Evolutionary conservation across 164 flowering plant species (phyloP).

Genomic region (Euptelea pleiosperma): DNA sequence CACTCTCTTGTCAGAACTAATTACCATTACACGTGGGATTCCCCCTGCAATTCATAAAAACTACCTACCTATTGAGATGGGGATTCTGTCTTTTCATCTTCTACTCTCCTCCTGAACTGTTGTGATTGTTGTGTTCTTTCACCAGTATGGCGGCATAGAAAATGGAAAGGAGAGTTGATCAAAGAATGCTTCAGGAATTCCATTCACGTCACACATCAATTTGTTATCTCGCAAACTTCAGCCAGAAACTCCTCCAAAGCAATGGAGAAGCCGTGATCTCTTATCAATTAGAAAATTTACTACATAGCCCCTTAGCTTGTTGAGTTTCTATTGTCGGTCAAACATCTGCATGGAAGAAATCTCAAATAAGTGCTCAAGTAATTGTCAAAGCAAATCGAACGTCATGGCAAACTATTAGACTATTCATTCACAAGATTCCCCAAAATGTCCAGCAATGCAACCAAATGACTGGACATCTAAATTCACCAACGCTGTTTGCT

Average conservation of each 20-base stretch:
- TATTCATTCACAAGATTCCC: conserved; percentile 5
- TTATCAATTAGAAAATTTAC: conserved; percentile 12
- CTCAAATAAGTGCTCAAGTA: too few relatives aligned
- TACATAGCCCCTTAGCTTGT: conserved; percentile 6
- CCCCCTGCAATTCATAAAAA: background rate
- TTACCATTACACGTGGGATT: conserved; percentile 7
- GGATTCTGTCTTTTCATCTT: too few relatives aligned
- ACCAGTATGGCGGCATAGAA: background rate
- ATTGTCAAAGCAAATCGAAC: too few relatives aligned
- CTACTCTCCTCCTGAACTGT: background rate
- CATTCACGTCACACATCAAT: background rate
- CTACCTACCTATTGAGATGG: background rate
- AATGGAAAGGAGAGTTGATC: background rate
- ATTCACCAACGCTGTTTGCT: background rate
- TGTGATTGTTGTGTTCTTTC: background rate
- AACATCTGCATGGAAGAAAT: conserved; percentile 35
- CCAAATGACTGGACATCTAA: background rate
- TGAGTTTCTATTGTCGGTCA: conserved; percentile 25
- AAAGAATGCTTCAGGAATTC: background rate
- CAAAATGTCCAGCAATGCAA: background rate
- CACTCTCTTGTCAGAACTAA: too few relatives aligned
- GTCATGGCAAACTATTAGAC: too few relatives aligned
- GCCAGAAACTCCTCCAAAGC: conserved; percentile 11
- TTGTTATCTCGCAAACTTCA: conserved; percentile 4
- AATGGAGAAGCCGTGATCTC: conserved; percentile 4